Conservation (phyloP, 2,329 filamentous ascomycete species). For the Aureobasidium sp. region DNA sequence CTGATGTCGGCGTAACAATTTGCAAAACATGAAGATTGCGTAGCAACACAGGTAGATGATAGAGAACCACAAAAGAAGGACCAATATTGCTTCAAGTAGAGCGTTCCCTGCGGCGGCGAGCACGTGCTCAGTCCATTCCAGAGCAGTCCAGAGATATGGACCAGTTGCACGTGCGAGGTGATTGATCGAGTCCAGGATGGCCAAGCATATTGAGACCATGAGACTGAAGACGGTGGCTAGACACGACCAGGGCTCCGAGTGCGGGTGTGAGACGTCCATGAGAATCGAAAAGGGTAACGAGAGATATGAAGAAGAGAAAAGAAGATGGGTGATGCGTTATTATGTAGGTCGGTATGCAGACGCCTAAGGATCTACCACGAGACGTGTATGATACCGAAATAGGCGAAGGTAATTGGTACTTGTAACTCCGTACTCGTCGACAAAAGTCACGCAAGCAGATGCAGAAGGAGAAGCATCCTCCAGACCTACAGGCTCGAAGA, state of each 20-base stretch:
- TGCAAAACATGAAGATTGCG: constrained; percentile 1
- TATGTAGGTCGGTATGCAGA: background rate
- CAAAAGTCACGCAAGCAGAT: constrained; percentile 5
- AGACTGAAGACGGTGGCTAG: background rate
- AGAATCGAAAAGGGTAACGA: background rate
- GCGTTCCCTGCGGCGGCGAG: background rate
- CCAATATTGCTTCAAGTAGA: background rate
- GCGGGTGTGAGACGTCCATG: background rate
- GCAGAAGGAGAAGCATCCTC: background rate
- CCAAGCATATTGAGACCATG: background rate
- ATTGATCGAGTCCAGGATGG: background rate
- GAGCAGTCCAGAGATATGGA: background rate
- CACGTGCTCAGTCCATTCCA: background rate
- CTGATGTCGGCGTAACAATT: background rate
- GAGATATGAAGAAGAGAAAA: background rate
- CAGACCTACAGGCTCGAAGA: background rate
- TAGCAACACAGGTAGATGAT: constrained; percentile 5
- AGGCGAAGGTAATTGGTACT: background rate
- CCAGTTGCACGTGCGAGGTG: background rate
- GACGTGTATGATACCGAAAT: background rate
- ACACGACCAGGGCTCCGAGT: background rate
- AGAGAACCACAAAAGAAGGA: constrained; percentile 5
- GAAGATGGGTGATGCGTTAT: background rate
- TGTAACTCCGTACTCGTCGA: background rate
- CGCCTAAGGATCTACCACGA: background rate